phyloP scores from a whole-genome alignment of 257 asterid genomes.

The Prunella vulgaris region DNA sequence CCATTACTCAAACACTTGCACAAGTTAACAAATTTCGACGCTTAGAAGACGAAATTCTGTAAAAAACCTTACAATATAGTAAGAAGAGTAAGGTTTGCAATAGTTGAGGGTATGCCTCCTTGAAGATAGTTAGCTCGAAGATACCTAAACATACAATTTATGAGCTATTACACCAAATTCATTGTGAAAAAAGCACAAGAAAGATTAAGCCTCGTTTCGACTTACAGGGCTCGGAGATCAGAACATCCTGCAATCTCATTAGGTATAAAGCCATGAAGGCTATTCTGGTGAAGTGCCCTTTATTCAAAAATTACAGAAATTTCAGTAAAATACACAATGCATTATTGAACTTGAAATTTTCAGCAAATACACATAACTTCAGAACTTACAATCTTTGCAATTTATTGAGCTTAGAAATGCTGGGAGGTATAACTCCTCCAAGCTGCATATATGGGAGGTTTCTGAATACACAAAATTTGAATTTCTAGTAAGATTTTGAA shows the following conservation, averaged over 20 bases:
- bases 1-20: background rate
- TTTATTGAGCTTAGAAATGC: constrained; percentile 64
- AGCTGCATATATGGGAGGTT: constrained; percentile 86
- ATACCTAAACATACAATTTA: constrained; percentile 43
- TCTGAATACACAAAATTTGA: constrained; percentile 35
- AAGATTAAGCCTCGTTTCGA: constrained; percentile 12
- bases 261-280: constrained; percentile 80
- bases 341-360: background rate
- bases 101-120: constrained; percentile 85
- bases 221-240: constrained; percentile 91
- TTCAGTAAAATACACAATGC: constrained; percentile 6
- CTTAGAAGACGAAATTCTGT: background rate
- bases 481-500: background rate
- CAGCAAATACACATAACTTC: background rate
- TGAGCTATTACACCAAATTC: background rate
- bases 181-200: background rate
- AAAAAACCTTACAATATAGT: constrained; percentile 71
- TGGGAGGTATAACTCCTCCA: constrained; percentile 81
- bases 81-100: constrained; percentile 77
- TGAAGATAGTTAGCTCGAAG: constrained; percentile 80
- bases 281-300: constrained; percentile 95
- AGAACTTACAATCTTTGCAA: constrained; percentile 80
- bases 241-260: constrained; percentile 66
- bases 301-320: constrained; percentile 1
- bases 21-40: background rate